phyloP scores from a whole-genome alignment of 2,329 filamentous ascomycete genomes.

The Cladobotryum mycophilum region DNA sequence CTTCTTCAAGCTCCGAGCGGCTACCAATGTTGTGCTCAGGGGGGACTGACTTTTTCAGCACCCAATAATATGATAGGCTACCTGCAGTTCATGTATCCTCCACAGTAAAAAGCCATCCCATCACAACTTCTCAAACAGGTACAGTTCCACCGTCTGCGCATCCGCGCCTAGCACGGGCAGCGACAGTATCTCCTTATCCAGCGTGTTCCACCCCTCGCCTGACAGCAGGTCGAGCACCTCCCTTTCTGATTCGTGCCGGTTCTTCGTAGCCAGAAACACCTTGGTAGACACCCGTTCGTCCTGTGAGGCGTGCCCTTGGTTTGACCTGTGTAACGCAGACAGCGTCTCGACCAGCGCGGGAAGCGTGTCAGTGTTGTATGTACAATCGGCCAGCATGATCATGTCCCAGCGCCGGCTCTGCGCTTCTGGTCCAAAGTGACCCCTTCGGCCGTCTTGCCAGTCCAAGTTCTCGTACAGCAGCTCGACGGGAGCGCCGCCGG shows the following conservation, averaged over 20 bases:
- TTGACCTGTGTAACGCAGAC: conserved; percentile 39
- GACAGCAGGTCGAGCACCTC: conserved; percentile 43
- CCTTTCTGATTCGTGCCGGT: conserved; percentile 47
- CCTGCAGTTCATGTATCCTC: background rate
- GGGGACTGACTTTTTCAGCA: background rate
- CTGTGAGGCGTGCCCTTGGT: conserved; percentile 18
- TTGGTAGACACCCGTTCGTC: conserved; percentile 26
- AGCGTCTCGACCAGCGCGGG: conserved; percentile 48
- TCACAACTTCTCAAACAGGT: conserved; percentile 39
- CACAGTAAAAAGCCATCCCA: background rate
- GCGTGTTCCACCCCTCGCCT: conserved; percentile 37
- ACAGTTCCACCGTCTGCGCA: conserved; percentile 44
- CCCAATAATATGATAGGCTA: background rate
- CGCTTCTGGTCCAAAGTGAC: conserved; percentile 37
- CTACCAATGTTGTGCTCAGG: background rate
- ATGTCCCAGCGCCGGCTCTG: conserved; percentile 43
- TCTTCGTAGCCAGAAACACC: conserved; percentile 51
- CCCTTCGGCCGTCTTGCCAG: conserved; percentile 47
- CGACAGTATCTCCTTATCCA: conserved; percentile 35
- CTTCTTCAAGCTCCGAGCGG: background rate
- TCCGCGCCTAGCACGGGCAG: conserved; percentile 41
- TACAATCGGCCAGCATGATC: conserved; percentile 53
- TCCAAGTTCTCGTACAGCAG: conserved; percentile 50
- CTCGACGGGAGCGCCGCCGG: conserved; percentile 8
- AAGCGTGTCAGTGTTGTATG: conserved; percentile 53